These are phyloP conservation scores for Pseudogymnoascus sp. DNA, from an alignment of 2,329 filamentous ascomycete species.

Conservation along the genomic window DNA sequence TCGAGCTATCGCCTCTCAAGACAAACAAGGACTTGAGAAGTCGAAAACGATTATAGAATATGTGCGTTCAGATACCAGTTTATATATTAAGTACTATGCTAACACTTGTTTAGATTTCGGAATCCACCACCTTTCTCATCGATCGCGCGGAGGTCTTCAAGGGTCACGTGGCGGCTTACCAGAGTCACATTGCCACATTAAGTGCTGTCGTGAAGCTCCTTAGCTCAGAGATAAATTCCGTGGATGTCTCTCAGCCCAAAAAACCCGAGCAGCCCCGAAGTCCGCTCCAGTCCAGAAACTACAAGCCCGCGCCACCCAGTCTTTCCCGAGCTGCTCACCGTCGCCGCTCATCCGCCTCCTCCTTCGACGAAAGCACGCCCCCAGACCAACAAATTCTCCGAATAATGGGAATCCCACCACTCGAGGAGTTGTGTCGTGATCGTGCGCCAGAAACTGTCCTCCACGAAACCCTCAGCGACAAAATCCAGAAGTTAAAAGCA, in stretches of 20 bases:
- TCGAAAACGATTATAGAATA: conserved; percentile 44
- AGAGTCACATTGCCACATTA: conserved; percentile 39
- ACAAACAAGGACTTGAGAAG: conserved; percentile 37
- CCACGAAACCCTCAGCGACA: conserved; percentile 29
- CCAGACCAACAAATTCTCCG: conserved; percentile 38
- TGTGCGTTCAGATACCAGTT: conserved; percentile 31
- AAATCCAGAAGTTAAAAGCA: conserved; percentile 36
- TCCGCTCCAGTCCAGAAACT: conserved; percentile 15
- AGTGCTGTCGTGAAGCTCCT: conserved; percentile 36
- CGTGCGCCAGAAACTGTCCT: conserved; percentile 22
- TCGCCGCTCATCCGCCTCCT: conserved; percentile 30
- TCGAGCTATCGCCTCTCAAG: conserved; percentile 36
- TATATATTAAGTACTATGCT: neutral
- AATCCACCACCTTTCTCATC: conserved; percentile 45
- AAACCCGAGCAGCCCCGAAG: conserved; percentile 14
- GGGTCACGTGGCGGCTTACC: conserved; percentile 36
- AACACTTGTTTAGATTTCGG: conserved; percentile 37
- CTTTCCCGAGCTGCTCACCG: conserved; percentile 23
- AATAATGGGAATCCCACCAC: conserved; percentile 38
- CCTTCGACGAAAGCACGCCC: conserved; percentile 33
- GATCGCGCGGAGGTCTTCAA: conserved; percentile 39
- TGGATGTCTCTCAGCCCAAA: conserved; percentile 9
- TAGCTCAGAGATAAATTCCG: conserved; percentile 34
- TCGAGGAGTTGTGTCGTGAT: conserved; percentile 28
- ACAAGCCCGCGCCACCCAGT: conserved; percentile 14